phyloP scores from a whole-genome alignment of 495 filamentous ascomycete species.

The Lepraria neglecta region DNA sequence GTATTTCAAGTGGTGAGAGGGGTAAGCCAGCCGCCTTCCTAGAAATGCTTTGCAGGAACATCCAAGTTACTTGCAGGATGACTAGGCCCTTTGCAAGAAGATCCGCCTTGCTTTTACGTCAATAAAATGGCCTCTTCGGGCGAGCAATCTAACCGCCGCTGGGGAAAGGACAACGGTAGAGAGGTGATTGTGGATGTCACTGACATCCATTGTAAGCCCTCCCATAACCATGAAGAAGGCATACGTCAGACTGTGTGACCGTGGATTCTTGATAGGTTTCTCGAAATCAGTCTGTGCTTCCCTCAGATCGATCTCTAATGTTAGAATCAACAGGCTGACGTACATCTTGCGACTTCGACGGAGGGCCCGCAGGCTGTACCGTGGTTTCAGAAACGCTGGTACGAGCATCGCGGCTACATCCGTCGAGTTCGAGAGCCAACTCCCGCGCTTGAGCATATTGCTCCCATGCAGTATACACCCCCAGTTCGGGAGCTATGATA shows the following conservation, averaged over 20 bases:
- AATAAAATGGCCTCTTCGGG: conserved; percentile 19
- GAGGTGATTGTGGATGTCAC: background rate
- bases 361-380: background rate
- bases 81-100: conserved; percentile 31
- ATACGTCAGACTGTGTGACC: background rate
- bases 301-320: background rate
- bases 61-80: conserved; percentile 34
- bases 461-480: conserved; percentile 8
- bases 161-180: conserved; percentile 21
- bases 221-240: background rate
- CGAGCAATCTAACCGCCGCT: conserved; percentile 18
- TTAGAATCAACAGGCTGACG: background rate
- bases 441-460: background rate
- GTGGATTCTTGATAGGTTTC: background rate
- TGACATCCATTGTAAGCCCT: background rate
- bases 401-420: background rate
- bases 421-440: background rate
- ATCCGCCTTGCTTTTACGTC: conserved; percentile 32
- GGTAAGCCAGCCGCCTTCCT: conserved; percentile 24
- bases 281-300: background rate
- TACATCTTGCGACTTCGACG: background rate
- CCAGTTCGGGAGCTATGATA: conserved; percentile 12
- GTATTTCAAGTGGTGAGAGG: conserved; percentile 34
- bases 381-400: background rate
- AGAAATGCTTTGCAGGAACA: conserved; percentile 30